phyloP scores from a whole-genome alignment of 192 early-diverging fungal species.

The Podila epigama region DNA sequence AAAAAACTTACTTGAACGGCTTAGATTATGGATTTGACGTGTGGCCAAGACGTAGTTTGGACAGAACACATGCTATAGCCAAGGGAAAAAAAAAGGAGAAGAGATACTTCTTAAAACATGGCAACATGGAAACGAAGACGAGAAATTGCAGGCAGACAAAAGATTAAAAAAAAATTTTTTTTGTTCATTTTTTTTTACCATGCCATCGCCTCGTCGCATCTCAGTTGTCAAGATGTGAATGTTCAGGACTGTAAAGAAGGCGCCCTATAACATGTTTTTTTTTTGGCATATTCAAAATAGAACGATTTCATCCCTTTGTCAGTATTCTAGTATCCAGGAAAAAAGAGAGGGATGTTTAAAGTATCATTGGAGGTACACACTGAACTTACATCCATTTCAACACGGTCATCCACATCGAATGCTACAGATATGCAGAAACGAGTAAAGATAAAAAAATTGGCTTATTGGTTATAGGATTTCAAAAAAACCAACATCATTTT shows the following conservation, averaged over 20 bases:
- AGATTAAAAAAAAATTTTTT: not conserved
- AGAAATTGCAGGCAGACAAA: not conserved
- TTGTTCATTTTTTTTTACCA: constrained; percentile 9
- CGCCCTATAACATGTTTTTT: too few species aligned
- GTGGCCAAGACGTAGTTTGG: constrained; percentile 28
- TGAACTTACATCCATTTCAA: constrained; percentile 20
- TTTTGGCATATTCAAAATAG: too few species aligned
- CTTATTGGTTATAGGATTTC: not conserved
- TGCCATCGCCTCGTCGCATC: constrained; percentile 32
- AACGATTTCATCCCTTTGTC: too few species aligned
- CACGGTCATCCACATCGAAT: constrained; percentile 34
- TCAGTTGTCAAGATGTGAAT: constrained; percentile 43
- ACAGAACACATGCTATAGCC: constrained; percentile 13
- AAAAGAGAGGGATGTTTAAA: too few species aligned
- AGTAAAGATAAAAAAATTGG: not conserved
- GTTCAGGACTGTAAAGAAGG: constrained; percentile 18
- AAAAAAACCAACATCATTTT: not conserved
- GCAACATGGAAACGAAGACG: not conserved
- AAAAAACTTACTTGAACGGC: constrained; percentile 24
- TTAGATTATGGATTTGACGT: constrained; percentile 29
- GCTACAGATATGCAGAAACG: constrained; percentile 3
- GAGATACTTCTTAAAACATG: too few species aligned
- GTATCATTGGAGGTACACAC: not conserved
- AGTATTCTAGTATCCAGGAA: too few species aligned
- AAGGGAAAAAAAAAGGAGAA: too few species aligned